Evolutionary conservation across 2,329 filamentous ascomycete genomes (phyloP).

Genomic region (Pestalotiopsis sp.): DNA sequence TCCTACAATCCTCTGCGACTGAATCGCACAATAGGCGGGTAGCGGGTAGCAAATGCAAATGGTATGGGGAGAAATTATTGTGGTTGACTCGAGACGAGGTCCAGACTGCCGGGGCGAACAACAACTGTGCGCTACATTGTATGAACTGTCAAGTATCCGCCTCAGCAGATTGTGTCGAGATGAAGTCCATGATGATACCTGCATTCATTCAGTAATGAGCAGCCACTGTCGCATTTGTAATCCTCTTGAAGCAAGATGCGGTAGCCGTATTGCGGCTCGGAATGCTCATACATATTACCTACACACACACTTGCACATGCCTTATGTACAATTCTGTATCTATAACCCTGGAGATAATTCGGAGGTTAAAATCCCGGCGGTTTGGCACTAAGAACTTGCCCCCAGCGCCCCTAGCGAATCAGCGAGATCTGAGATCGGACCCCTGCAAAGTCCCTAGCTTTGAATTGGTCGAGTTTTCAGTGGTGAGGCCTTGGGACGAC

Average conservation of each 20-base stretch:
- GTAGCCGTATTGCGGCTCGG: too few species aligned
- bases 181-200: too few species aligned
- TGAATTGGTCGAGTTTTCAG: background rate
- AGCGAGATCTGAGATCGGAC: background rate
- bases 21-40: background rate
- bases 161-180: background rate
- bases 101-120: background rate
- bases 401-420: background rate
- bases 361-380: background rate
- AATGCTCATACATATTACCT: too few species aligned
- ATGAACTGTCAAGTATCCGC: background rate
- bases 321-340: background rate
- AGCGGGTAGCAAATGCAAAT: background rate
- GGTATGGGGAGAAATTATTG: background rate
- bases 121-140: background rate
- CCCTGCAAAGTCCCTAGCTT: background rate
- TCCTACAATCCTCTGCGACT: background rate
- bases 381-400: background rate
- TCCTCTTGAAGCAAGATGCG: too few species aligned
- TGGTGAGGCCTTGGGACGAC: slow-evolving; percentile 19
- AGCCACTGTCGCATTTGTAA: too few species aligned
- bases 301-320: too few species aligned
- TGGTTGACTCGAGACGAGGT: background rate
- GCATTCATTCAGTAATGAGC: too few species aligned
- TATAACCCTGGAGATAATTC: background rate